Conservation (phyloP, 306 rosid genomes). For the Rosa lucieae region DNA sequence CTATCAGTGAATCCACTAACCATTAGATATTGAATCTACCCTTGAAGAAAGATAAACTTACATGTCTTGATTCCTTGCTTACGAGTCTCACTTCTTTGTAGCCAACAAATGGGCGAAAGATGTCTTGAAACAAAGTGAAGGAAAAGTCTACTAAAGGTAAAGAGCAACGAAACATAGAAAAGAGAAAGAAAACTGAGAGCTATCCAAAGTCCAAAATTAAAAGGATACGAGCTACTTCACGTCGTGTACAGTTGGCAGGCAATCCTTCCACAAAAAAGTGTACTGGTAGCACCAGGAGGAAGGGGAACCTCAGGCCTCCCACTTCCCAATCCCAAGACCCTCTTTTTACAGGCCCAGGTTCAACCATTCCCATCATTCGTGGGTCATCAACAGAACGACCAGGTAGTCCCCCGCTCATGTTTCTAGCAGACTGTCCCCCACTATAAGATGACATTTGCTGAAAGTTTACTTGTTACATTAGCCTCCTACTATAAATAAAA, state of each 20-base stretch:
- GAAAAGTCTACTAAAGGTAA: conserved; percentile 26
- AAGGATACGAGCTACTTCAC: conserved; percentile 99
- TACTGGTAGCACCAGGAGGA: conserved; percentile 92
- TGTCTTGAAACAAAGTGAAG: conserved; percentile 64
- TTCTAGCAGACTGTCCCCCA: conserved; percentile 72
- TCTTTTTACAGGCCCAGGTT: conserved; percentile 56
- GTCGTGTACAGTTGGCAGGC: conserved; percentile 81
- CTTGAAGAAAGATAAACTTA: conserved; percentile 43
- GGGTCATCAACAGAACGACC: conserved; percentile 65
- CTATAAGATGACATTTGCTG: conserved; percentile 78
- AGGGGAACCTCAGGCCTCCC: conserved; percentile 76
- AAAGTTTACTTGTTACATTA: conserved; percentile 35
- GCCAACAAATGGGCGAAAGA: conserved; percentile 98
- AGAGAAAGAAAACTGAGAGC: background rate
- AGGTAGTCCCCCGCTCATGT: conserved; percentile 57
- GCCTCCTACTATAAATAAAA: conserved; percentile 24
- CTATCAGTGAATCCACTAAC: conserved; percentile 33
- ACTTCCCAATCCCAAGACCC: conserved; percentile 55
- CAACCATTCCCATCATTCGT: conserved; percentile 51
- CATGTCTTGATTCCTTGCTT: conserved; percentile 94
- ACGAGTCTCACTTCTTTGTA: conserved; percentile 99
- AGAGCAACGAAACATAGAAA: conserved; percentile 10
- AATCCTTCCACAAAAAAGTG: conserved; percentile 95
- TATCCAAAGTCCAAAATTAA: background rate
- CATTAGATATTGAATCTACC: conserved; percentile 15